Evolutionary conservation across 2,329 filamentous ascomycete species (phyloP).

Genomic region (Penicillium sp.): DNA sequence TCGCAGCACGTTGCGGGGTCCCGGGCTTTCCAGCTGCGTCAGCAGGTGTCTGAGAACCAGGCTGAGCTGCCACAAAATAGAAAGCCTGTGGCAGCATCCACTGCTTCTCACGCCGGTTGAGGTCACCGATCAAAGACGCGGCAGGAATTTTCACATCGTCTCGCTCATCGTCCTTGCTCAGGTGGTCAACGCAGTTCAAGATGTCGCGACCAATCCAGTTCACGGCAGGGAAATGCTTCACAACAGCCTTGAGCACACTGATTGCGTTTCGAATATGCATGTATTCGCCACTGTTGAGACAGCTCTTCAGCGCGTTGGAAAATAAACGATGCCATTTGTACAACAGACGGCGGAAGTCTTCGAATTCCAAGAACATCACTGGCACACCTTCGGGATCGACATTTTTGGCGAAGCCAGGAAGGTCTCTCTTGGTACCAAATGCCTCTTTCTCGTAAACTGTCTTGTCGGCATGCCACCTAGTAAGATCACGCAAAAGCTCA

Average conservation of each 20-base stretch:
- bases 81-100: conserved; percentile 51
- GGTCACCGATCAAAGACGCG: conserved; percentile 48
- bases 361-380: conserved; percentile 71
- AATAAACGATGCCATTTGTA: conserved; percentile 89
- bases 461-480: conserved; percentile 78
- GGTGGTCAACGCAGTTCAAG: conserved; percentile 41
- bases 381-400: conserved; percentile 70
- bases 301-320: conserved; percentile 74
- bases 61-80: conserved; percentile 30
- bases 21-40: conserved; percentile 28
- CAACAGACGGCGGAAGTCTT: conserved; percentile 78
- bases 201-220: conserved; percentile 72
- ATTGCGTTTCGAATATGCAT: conserved; percentile 98
- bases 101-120: conserved; percentile 48
- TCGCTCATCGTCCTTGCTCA: conserved; percentile 46
- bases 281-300: conserved; percentile 80
- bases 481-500: conserved; percentile 74
- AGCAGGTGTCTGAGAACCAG: conserved; percentile 22
- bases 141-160: conserved; percentile 51
- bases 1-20: conserved; percentile 32
- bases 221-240: conserved; percentile 80
- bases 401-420: conserved; percentile 74
- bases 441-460: conserved; percentile 78
- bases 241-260: conserved; percentile 76
- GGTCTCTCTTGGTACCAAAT: conserved; percentile 61